Percentiles rank a stretch among this genome's conserved stretches.
Evolutionary conservation across 768 basidiomycete species (phyloP).

Genomic region (Mycena galopus): DNA sequence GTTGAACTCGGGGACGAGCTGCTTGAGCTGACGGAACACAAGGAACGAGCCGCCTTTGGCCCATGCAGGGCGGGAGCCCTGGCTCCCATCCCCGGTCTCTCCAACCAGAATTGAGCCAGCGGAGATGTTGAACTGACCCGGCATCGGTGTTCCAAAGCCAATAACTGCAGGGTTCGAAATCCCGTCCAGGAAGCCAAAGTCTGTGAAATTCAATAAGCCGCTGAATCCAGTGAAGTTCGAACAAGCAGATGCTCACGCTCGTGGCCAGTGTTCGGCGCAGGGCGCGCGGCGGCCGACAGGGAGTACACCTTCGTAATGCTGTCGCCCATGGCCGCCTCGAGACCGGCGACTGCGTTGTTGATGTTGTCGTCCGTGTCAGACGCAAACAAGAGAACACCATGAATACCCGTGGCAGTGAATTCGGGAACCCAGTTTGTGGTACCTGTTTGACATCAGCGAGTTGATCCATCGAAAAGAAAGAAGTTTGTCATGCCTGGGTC

Average conservation of each 20-base stretch:
- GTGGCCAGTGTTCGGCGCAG: conserved; percentile 57
- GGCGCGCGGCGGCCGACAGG: conserved; percentile 55
- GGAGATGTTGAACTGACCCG: too few relatives aligned
- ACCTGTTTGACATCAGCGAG: too few relatives aligned
- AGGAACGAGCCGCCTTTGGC: conserved; percentile 65
- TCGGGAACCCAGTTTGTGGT: conserved; percentile 59
- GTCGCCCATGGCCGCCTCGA: conserved; percentile 54
- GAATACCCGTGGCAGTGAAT: conserved; percentile 57
- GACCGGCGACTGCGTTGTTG: conserved; percentile 43
- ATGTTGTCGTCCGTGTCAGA: conserved; percentile 51
- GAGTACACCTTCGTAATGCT: conserved; percentile 20
- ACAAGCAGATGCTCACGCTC: conserved; percentile 60
- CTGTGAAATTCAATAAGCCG: too few relatives aligned
- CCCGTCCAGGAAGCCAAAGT: too few relatives aligned
- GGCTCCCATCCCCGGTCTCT: too few relatives aligned
- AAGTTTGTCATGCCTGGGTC: too few relatives aligned
- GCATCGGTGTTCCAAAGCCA: too few relatives aligned
- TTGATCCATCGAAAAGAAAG: too few relatives aligned
- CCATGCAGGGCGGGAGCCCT: conserved; percentile 58
- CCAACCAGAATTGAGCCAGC: too few relatives aligned
- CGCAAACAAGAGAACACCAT: conserved; percentile 65
- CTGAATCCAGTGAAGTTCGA: too few relatives aligned
- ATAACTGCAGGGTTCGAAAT: too few relatives aligned
- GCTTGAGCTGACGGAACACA: conserved; percentile 64
- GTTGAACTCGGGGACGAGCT: conserved; percentile 66